A percentile compares a stretch with the other conserved stretches of the same genome.
These are phyloP conservation scores for Pythium aquatile DNA, from an alignment of 352 stramenopile genomes.

Conservation along the genomic window DNA sequence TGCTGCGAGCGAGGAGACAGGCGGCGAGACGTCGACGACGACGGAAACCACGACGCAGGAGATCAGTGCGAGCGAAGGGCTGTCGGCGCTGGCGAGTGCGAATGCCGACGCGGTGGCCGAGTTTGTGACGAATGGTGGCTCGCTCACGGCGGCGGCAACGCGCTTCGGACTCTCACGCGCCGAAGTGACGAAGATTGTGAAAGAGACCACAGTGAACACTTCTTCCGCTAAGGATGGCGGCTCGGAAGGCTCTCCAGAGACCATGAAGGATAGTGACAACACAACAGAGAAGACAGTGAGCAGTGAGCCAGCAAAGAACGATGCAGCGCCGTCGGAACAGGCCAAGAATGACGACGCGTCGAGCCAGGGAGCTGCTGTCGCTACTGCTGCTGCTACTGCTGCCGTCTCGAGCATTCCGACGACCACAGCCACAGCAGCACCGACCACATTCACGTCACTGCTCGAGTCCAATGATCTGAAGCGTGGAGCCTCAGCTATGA, in stretches of 20 bases:
- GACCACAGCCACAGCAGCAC: neutral
- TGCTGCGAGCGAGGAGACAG: neutral
- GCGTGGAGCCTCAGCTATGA: constrained; percentile 5
- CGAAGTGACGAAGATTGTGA: constrained; percentile 30
- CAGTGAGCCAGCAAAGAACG: neutral
- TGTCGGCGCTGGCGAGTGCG: constrained; percentile 1
- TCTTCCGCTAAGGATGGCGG: constrained; percentile 1
- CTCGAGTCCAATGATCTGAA: constrained; percentile 19
- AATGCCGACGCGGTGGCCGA: constrained; percentile 16
- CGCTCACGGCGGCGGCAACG: constrained; percentile 25
- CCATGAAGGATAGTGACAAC: constrained; percentile 2
- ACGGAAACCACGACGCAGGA: neutral
- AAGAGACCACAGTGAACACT: constrained; percentile 18
- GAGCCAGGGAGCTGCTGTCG: neutral
- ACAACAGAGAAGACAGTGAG: neutral
- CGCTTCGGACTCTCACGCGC: constrained; percentile 33
- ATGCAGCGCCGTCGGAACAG: neutral
- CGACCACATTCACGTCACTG: neutral
- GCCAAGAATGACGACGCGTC: neutral
- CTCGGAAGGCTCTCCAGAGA: constrained; percentile 16
- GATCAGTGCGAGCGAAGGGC: constrained; percentile 3
- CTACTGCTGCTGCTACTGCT: neutral
- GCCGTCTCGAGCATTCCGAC: neutral
- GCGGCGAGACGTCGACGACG: neutral
- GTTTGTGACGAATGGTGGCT: constrained; percentile 30